phyloP scores from a whole-genome alignment of 768 basidiomycete genomes.

The Pisolithus orientalis region DNA sequence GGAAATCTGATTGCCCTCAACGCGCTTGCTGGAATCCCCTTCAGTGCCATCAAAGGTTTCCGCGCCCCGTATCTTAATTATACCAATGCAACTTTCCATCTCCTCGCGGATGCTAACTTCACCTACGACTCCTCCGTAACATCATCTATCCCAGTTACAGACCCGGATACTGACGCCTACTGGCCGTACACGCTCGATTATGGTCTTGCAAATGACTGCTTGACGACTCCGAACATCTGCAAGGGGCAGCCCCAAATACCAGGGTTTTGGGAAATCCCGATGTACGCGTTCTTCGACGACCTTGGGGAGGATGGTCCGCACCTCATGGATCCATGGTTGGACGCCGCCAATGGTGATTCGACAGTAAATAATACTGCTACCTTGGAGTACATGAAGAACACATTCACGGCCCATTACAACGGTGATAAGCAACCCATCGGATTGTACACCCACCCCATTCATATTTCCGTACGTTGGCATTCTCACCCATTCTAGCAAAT shows the following conservation, averaged over 20 bases:
- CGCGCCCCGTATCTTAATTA: constrained; percentile 74
- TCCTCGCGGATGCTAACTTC: constrained; percentile 51
- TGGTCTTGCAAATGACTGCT: constrained; percentile 75
- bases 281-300: constrained; percentile 72
- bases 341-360: constrained; percentile 46
- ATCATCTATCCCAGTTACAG: constrained; percentile 59
- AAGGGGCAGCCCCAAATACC: constrained; percentile 66
- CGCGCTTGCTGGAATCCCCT: constrained; percentile 69
- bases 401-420: constrained; percentile 70
- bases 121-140: constrained; percentile 65
- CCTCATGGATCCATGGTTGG: constrained; percentile 84
- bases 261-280: constrained; percentile 81
- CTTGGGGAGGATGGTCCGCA: constrained; percentile 50
- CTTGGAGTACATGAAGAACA: constrained; percentile 64
- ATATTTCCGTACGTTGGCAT: constrained; percentile 43
- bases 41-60: constrained; percentile 61
- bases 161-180: constrained; percentile 62
- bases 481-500: no score
- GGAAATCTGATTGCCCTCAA: constrained; percentile 78
- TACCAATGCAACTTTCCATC: constrained; percentile 52
- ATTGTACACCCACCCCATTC: constrained; percentile 77
- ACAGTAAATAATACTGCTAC: constrained; percentile 55
- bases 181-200: constrained; percentile 83
- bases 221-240: constrained; percentile 48
- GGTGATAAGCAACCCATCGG: constrained; percentile 75